phyloP scores from a whole-genome alignment of 768 basidiomycete species.

The Rhizopogon vesiculosus region DNA sequence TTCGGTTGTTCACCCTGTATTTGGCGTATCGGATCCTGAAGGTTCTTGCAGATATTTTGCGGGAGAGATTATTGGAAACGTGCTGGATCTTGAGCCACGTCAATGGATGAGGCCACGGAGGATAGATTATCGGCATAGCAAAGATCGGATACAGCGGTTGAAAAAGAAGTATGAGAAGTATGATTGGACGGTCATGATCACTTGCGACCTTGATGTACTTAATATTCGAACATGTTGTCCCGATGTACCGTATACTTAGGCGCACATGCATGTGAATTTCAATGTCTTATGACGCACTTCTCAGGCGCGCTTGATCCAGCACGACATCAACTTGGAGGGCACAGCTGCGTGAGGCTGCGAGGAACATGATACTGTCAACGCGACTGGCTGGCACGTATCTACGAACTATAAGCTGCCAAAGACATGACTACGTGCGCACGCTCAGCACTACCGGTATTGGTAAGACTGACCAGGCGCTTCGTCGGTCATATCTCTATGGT shows the following conservation, averaged over 20 bases:
- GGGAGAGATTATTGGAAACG: conserved; percentile 88
- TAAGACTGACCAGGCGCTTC: neutral
- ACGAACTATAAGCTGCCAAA: neutral
- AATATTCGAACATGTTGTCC: no score
- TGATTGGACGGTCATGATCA: conserved; percentile 44
- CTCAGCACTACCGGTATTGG: neutral
- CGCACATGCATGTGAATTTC: no score
- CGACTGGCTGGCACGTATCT: neutral
- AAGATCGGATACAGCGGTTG: conserved; percentile 64
- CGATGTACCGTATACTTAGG: no score
- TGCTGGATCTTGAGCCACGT: conserved; percentile 83
- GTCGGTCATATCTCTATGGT: conserved; percentile 1
- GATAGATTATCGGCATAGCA: conserved; percentile 66
- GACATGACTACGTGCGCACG: neutral
- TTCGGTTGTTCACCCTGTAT: neutral
- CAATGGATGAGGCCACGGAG: conserved; percentile 79
- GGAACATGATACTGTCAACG: no score
- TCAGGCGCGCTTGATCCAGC: no score
- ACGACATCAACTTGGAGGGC: no score
- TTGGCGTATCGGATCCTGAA: neutral
- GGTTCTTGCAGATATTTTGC: conserved; percentile 78
- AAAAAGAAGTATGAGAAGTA: conserved; percentile 72
- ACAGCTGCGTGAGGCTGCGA: no score
- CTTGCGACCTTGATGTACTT: neutral
- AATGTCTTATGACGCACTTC: no score